Percentiles rank a stretch among this genome's conserved stretches.
These are phyloP conservation scores for Thalassia testudinum DNA, from an alignment of 116 monocot species.

Conservation along the genomic window DNA sequence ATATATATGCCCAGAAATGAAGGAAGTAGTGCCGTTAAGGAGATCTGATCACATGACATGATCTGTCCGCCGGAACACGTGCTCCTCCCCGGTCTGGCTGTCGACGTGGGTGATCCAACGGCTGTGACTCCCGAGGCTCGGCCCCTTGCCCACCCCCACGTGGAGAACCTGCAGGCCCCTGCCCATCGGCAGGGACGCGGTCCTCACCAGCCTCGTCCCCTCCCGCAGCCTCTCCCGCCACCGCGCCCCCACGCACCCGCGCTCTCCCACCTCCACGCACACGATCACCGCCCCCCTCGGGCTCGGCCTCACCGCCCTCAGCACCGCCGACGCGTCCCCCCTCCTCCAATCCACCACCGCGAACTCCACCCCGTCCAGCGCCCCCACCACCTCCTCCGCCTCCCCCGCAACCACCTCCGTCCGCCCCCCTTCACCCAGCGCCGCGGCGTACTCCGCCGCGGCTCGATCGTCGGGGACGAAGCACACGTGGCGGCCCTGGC, in stretches of 20 bases:
- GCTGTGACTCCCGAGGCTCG: constrained; percentile 10
- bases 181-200: constrained; percentile 43
- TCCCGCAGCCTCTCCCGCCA: constrained; percentile 13
- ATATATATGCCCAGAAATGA: too few species aligned
- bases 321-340: constrained; percentile 19
- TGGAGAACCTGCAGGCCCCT: constrained; percentile 37
- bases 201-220: constrained; percentile 51
- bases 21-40: too few species aligned
- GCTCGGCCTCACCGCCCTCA: constrained; percentile 43
- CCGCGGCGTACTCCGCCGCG: constrained; percentile 9
- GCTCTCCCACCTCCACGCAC: constrained; percentile 8
- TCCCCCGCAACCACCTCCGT: constrained; percentile 8
- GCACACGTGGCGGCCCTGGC: constrained; percentile 22
- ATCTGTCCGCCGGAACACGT: constrained; percentile 38
- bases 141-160: constrained; percentile 30
- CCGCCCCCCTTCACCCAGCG: constrained; percentile 1
- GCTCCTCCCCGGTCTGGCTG: constrained; percentile 42
- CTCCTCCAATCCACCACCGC: constrained; percentile 47
- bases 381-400: constrained; percentile 19
- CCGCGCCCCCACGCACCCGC: background rate
- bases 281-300: constrained; percentile 60
- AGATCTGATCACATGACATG: too few species aligned
- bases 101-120: constrained; percentile 64
- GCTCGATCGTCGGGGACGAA: constrained; percentile 13
- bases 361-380: constrained; percentile 37